Evolutionary conservation across 371 early-diverging fungal genomes (phyloP).

Genomic region (Lichtheimia hyalospora): DNA sequence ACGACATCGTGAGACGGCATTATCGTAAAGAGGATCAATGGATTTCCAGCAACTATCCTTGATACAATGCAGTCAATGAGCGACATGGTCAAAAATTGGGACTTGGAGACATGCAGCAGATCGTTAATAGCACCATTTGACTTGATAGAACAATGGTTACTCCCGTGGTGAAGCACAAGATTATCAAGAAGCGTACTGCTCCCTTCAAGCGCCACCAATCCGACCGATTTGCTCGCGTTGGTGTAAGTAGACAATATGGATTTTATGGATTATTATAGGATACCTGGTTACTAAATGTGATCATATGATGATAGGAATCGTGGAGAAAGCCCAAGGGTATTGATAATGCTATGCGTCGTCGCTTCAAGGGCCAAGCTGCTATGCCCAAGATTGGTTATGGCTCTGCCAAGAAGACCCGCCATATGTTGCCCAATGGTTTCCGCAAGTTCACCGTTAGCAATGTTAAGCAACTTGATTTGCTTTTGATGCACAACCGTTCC

Average conservation of each 20-base stretch:
- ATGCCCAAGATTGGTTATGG: slow-evolving; percentile 99
- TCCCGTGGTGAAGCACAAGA: slow-evolving; percentile 88
- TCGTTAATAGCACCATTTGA: not conserved
- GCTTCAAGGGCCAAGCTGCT: slow-evolving; percentile 97
- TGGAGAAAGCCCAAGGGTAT: slow-evolving; percentile 99
- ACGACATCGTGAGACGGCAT: not conserved
- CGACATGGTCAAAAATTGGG: not conserved
- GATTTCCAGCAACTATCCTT: not conserved
- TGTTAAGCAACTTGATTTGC: slow-evolving; percentile 94
- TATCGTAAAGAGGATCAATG: not conserved
- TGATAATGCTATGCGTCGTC: slow-evolving; percentile 98
- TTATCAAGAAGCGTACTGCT: slow-evolving; percentile 98
- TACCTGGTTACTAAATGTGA: not conserved
- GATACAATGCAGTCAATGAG: not conserved
- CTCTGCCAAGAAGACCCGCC: slow-evolving; percentile 94
- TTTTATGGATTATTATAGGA: too few species aligned
- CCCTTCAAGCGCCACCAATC: slow-evolving; percentile 98
- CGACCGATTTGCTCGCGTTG: slow-evolving; percentile 96
- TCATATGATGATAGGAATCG: slow-evolving; percentile 67
- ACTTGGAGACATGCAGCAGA: not conserved
- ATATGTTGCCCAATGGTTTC: slow-evolving; percentile 98
- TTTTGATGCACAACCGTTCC: slow-evolving; percentile 98
- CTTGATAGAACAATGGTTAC: slow-evolving; percentile 66
- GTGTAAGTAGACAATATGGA: too few species aligned
- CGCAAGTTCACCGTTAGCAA: slow-evolving; percentile 97